These are phyloP conservation scores for Cochlearia excelsa DNA, from an alignment of 345 rosid species.

Conservation along the genomic window DNA sequence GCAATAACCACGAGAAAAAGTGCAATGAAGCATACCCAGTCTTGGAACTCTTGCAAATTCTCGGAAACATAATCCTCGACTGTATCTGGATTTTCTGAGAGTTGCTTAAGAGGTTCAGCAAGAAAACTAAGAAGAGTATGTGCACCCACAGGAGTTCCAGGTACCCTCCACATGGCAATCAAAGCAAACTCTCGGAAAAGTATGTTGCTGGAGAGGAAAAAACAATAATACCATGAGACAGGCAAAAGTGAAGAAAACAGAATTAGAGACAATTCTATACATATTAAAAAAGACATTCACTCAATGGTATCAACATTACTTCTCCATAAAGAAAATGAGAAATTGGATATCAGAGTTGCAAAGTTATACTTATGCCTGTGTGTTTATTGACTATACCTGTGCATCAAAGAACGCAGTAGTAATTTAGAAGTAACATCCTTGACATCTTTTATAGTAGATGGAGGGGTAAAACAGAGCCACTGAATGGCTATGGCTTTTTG, in stretches of 20 bases:
- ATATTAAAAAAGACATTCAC: not conserved
- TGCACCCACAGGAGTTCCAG: constrained; percentile 95
- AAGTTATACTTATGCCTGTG: constrained; percentile 7
- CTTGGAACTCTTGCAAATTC: constrained; percentile 83
- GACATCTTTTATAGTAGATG: constrained; percentile 70
- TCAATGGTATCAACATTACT: constrained; percentile 1
- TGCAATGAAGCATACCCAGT: constrained; percentile 65
- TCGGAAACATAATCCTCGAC: constrained; percentile 63
- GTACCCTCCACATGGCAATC: constrained; percentile 98
- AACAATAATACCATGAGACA: constrained; percentile 21
- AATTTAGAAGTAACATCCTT: constrained; percentile 66
- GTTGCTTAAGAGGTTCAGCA: constrained; percentile 98
- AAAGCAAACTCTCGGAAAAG: constrained; percentile 92
- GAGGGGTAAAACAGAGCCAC: constrained; percentile 98
- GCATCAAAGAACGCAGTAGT: constrained; percentile 71
- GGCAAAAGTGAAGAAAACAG: constrained; percentile 17
- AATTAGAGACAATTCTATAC: not conserved
- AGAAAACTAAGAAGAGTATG: constrained; percentile 83
- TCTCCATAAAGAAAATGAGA: constrained; percentile 9
- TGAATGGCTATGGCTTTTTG: constrained; percentile 90
- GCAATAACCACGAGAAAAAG: constrained; percentile 16
- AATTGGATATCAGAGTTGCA: constrained; percentile 6
- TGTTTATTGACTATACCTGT: constrained; percentile 52
- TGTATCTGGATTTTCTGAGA: constrained; percentile 61
- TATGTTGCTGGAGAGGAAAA: constrained; percentile 57